Evolutionary conservation across 2,329 filamentous ascomycete species (phyloP).

Genomic region (Exserohilum rostratum): DNA sequence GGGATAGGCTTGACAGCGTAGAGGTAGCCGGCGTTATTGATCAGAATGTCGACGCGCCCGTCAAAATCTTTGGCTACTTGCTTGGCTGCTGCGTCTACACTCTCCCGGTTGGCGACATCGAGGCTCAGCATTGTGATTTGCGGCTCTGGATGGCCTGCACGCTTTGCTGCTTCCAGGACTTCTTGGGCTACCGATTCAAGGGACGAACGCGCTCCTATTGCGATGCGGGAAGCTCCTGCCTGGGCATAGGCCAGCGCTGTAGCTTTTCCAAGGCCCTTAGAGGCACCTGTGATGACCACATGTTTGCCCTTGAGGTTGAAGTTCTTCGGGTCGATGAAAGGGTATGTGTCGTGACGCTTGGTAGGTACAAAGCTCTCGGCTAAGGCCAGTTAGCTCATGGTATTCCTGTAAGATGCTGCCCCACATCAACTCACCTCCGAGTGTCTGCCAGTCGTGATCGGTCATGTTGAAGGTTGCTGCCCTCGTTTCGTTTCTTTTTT

Average conservation of each 20-base stretch:
- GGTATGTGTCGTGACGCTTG: slow-evolving; percentile 59
- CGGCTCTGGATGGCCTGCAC: slow-evolving; percentile 43
- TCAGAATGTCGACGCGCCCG: slow-evolving; percentile 51
- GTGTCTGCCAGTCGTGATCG: neutral
- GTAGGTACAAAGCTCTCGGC: slow-evolving; percentile 16
- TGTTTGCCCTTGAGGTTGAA: slow-evolving; percentile 40
- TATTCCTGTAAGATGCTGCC: too few relatives aligned
- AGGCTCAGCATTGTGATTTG: slow-evolving; percentile 50
- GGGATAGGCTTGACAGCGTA: slow-evolving; percentile 35
- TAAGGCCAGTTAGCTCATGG: neutral
- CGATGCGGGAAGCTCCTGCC: slow-evolving; percentile 61
- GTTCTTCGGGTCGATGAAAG: slow-evolving; percentile 54
- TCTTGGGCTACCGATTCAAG: slow-evolving; percentile 46
- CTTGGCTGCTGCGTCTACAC: slow-evolving; percentile 46
- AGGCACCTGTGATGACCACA: slow-evolving; percentile 62
- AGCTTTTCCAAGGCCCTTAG: slow-evolving; percentile 60
- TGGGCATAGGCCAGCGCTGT: slow-evolving; percentile 61
- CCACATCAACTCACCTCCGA: neutral
- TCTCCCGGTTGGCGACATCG: slow-evolving; percentile 52
- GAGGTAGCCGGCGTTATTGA: slow-evolving; percentile 56
- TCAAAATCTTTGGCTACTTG: slow-evolving; percentile 32
- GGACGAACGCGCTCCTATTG: slow-evolving; percentile 57
- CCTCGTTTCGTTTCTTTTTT: neutral
- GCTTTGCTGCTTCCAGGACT: slow-evolving; percentile 45
- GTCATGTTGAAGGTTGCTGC: neutral